A percentile compares a stretch with the other conserved stretches of the same genome.
phyloP scores from a whole-genome alignment of 352 stramenopile species.

The Pythium scleroteichum region DNA sequence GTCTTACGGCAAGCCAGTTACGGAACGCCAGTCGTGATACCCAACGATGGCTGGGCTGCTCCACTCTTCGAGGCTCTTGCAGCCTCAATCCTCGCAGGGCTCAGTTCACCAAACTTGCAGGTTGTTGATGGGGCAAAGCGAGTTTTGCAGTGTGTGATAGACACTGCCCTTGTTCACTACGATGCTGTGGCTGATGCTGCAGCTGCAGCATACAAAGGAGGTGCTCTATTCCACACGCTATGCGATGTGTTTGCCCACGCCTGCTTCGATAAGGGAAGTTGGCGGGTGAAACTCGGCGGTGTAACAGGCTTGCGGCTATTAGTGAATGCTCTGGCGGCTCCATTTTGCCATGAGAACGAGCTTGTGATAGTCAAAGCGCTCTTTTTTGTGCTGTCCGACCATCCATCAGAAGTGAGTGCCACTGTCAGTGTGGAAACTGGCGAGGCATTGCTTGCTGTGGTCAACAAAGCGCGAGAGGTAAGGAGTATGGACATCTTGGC shows the following conservation, averaged over 20 bases:
- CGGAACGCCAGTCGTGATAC: conserved; percentile 54
- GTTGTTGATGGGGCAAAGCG: conserved; percentile 60
- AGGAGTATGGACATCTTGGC: conserved; percentile 39
- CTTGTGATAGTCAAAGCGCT: conserved; percentile 81
- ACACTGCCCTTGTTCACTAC: conserved; percentile 40
- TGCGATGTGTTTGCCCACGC: conserved; percentile 82
- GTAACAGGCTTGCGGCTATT: conserved; percentile 69
- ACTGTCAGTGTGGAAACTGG: conserved; percentile 76
- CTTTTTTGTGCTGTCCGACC: conserved; percentile 88
- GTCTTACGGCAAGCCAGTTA: conserved; percentile 75
- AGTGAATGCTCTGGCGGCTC: conserved; percentile 57
- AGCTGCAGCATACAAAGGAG: conserved; percentile 50
- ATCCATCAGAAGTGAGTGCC: conserved; percentile 80
- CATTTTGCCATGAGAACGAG: conserved; percentile 89
- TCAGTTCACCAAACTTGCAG: conserved; percentile 63
- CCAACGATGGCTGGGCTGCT: conserved; percentile 38
- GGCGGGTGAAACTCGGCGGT: conserved; percentile 81
- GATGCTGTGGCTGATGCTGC: conserved; percentile 3
- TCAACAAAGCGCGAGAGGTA: conserved; percentile 62
- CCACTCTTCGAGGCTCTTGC: conserved; percentile 72
- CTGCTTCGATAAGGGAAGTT: conserved; percentile 87
- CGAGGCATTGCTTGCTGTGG: conserved; percentile 51
- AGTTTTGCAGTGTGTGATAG: conserved; percentile 54
- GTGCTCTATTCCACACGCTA: conserved; percentile 73
- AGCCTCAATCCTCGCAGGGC: conserved; percentile 53